Evolutionary conservation across 768 basidiomycete species (phyloP), one percentile per base, ranked within the genome.

Genomic region (Hygrocybe coccinea): DNA sequence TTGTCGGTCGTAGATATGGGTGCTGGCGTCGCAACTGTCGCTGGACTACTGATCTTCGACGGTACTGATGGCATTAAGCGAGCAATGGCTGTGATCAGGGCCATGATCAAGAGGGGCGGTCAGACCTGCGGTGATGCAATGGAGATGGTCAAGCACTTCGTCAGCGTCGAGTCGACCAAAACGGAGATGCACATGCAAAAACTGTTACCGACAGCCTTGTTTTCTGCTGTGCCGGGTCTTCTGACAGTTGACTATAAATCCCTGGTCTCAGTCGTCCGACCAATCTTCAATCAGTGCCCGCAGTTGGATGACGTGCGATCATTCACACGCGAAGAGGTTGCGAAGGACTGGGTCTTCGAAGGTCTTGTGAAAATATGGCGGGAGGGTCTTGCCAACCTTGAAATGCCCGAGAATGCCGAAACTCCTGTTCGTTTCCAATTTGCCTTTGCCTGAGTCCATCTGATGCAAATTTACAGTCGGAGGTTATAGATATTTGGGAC

Each of bases 311-410:
- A 86, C 59, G 69, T 89, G 33, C 74, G 82, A 19, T 67, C 76
- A n/a, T 68, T 91, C 57, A 81, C 76, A 6, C 68, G 72, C 37
- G 79, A 82, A 11, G 86, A 90, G 61, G 64, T 89, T 38, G 67
- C 75, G 15, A 70, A 68, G 53, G 73, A 75, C 5, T 82, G 79
- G 72, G 73, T 83, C 11, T 80, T 84, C 59, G 66, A 77, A 1
- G 76, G 75, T 7, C 58, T 87, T 47, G 65, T 85, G 34, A 70
- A 73, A 5, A 65, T 82, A 4, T 88, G 85, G 85, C 79, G 64
- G 65, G 69, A 73, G 59, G 69, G 78, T 21, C 50, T 79, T 57
- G 65, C 69, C 24, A 67, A 67, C 54, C 63, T 87, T 44, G 74
- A 78, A 56, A 69, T 82, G 59, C 65, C 67, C 51, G 78, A 79